Evolutionary conservation across 768 basidiomycete genomes (phyloP).

Genomic region (Naganishia friedmannii): DNA sequence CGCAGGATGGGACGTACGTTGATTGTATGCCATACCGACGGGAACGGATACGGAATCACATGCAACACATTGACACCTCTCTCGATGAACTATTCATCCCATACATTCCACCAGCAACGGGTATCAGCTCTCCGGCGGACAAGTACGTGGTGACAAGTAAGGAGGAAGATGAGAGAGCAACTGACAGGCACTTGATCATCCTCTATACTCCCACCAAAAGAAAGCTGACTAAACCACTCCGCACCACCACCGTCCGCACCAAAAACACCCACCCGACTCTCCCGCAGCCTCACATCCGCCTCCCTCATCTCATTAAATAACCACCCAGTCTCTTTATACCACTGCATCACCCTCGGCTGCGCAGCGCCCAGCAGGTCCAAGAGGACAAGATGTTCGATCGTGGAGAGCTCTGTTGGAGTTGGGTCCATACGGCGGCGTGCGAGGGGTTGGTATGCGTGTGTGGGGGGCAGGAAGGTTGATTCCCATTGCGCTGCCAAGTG

Average conservation of each 20-base stretch:
- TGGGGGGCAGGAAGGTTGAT: slow-evolving; percentile 60
- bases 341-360: slow-evolving; percentile 72
- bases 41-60: slow-evolving; percentile 84
- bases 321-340: slow-evolving; percentile 86
- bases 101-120: not conserved
- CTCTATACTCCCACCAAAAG: slow-evolving; percentile 58
- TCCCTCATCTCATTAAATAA: slow-evolving; percentile 73
- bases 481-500: slow-evolving; percentile 87
- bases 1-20: slow-evolving; percentile 56
- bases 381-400: slow-evolving; percentile 85
- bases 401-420: slow-evolving; percentile 64
- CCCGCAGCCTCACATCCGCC: slow-evolving; percentile 69
- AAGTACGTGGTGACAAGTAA: not conserved
- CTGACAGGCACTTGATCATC: slow-evolving; percentile 83
- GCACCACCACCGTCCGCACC: slow-evolving; percentile 32
- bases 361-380: slow-evolving; percentile 85
- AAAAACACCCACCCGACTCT: slow-evolving; percentile 59
- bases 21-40: slow-evolving; percentile 80
- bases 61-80: slow-evolving; percentile 84
- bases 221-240: slow-evolving; percentile 40
- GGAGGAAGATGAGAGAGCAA: not conserved
- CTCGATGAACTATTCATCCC: slow-evolving; percentile 62
- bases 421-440: slow-evolving; percentile 55
- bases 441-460: slow-evolving; percentile 59
- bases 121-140: not conserved